Base-by-base conservation (phyloP, 495 filamentous ascomycete genomes). In the Podospora appendiculata region DNA sequence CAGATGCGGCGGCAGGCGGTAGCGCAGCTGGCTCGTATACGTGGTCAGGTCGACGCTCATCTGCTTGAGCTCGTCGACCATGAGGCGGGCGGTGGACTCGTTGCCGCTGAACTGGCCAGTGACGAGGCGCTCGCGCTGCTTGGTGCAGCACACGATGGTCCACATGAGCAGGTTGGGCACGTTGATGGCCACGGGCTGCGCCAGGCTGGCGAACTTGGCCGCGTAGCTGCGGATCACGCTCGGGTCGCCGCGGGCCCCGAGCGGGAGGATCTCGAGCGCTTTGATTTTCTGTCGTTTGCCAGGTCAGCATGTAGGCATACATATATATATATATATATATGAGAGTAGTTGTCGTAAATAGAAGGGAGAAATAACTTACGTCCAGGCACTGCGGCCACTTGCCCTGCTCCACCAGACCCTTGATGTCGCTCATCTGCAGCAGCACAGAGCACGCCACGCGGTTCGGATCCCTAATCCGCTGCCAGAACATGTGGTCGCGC, bases 11-110 rank as follows among this genome's bases (percentile, higher is more conserved):
- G 78, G 78, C 66, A 96, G 74, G 53, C 91, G 83, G 68, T 95
- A 98, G 64, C 89, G 84, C 59, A 98, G 80, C 78, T 95, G 84
- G 32, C 93, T 91, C 12, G 92, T 92, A 72, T 96, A 98, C 35
- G 94, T 83, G 77, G 92, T 94, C 51, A 95, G 66, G 70, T 96
- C 93, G 61, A 87, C 86, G 46, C 84, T 89, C 62, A 82, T 86
- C 59, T 84, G 79, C 66, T 86, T 79, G 58, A 95, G 70, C 58
- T 84, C 73, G 40, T 84, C 81, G 17, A 84, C 77, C 68, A 93
- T 79, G 50, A 63, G 55, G 49, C 78, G 76, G 51, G 79, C 75
- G 57, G 83, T 84, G 54, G 83, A 84, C 50, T 84, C 84, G 61
- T 88, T 79, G 50, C 79, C 90, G 48, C 84, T 86, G 63, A 82